phyloP scores from a whole-genome alignment of 2,329 filamentous ascomycete genomes.

The Aspergillus hiratsukae region DNA sequence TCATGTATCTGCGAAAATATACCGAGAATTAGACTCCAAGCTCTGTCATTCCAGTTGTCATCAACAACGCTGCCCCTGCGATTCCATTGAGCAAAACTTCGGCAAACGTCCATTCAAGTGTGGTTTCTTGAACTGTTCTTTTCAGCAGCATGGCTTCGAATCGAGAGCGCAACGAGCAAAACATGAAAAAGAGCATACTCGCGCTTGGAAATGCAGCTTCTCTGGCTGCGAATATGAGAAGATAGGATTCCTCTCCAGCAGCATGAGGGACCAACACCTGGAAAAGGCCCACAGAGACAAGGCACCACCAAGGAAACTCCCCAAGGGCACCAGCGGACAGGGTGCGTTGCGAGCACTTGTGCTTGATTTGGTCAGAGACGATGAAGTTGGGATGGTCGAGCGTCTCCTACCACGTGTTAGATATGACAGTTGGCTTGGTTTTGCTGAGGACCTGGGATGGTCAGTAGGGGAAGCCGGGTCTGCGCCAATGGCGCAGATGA shows the following conservation, averaged over 20 bases:
- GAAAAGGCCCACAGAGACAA: neutral
- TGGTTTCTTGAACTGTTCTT: constrained; percentile 1
- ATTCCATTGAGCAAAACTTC: neutral
- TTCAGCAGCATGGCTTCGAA: neutral
- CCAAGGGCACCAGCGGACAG: no score
- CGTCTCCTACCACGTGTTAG: no score
- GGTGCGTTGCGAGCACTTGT: neutral
- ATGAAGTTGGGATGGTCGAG: neutral
- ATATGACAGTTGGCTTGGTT: no score
- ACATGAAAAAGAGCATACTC: constrained; percentile 1
- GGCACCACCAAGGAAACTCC: no score
- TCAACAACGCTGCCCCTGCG: neutral
- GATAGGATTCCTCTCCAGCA: neutral
- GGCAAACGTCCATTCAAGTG: constrained; percentile 2
- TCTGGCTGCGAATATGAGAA: constrained; percentile 4
- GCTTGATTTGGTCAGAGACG: neutral
- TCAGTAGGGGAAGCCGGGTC: no score
- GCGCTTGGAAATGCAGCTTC: neutral
- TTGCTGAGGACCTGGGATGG: no score
- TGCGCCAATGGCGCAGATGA: no score
- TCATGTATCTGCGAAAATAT: neutral
- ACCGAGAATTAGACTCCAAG: neutral
- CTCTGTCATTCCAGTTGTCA: no score
- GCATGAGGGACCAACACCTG: constrained; percentile 1
- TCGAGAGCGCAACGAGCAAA: neutral